Base-by-base conservation (phyloP, 2,329 filamentous ascomycete genomes). In the Cadophora sp. region DNA sequence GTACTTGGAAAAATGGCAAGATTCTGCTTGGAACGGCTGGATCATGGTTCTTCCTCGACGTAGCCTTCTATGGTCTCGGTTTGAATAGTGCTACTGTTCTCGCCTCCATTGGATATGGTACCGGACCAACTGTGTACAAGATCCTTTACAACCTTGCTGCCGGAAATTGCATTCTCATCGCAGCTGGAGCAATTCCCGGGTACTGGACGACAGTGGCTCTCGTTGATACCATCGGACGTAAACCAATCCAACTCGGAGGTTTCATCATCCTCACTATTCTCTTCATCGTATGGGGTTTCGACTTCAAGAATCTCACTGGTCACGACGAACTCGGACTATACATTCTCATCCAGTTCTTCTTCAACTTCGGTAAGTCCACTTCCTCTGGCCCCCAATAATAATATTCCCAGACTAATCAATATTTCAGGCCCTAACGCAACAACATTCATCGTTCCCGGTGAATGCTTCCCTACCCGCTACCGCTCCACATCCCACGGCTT, bases 21-120 rank as follows among this genome's bases (percentile, higher is more conserved):
- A 85, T 94, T n/a, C 86, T 93, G 0, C 82, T 93, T 51, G 92
- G 92, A n/a, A 95, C 92, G 16, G 91, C 92, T 16, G 90, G 91
- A 24, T 95, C 92, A 2, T 97, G 93, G 92, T 95, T 94, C 80
- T 84, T 68, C 86, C 86, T 73, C 88, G 72, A 71, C 70, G 72
- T 73, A 14, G 71, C 72, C 34, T 90, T 87, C 77, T 91, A 91
- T 72, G 89, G 89, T 55, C 84, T 95, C 3, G 87, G 90, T 37
- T 82, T 95, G n/a, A 95, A 94, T 76, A 93, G 91, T 76, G 85
- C 88, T 8, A 87, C 92, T 73, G 89, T 96, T 55, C 85, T 96
- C 16, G 80, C 84, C 31, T 87, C 89, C 2, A 93, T 95, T 70
- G 92, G 92, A 37, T 96, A 91, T 14, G 40, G 40, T 77, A 86